Evolutionary conservation across 441 rosid genomes (phyloP).

Genomic region (Eutrema salsugineum): DNA sequence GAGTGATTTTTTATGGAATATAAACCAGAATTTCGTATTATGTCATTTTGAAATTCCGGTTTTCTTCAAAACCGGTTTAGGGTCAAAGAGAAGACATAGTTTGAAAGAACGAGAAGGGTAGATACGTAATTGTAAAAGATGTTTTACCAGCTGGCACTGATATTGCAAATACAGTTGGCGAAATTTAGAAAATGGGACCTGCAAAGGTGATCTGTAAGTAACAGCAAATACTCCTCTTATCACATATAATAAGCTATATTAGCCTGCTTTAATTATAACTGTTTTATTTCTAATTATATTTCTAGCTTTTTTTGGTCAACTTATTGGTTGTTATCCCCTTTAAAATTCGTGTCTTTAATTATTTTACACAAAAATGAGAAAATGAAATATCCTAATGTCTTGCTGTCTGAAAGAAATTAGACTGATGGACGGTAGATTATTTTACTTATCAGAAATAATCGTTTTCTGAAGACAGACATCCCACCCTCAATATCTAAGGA

Average conservation of each 20-base stretch:
- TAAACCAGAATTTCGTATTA: background rate
- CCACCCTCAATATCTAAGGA: constrained; percentile 19
- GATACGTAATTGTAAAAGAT: background rate
- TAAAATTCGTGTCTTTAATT: background rate
- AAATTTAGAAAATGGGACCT: background rate
- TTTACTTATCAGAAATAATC: background rate
- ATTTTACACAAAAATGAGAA: too few relatives aligned
- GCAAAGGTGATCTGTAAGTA: constrained; percentile 13
- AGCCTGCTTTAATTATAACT: background rate
- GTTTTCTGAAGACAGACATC: constrained; percentile 2
- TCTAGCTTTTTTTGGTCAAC: background rate
- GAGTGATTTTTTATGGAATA: background rate
- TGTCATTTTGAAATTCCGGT: background rate
- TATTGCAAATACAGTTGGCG: constrained; percentile 24
- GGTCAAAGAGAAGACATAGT: background rate
- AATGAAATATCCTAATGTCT: background rate
- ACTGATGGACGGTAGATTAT: background rate
- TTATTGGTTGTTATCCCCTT: background rate
- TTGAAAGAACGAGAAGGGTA: background rate
- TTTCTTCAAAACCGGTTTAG: background rate
- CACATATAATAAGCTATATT: background rate
- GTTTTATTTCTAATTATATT: background rate
- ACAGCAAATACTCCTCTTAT: background rate
- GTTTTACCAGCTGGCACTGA: constrained; percentile 5
- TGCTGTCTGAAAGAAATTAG: constrained; percentile 43